These are phyloP conservation scores for Ceratobasidium sp. DNA, from an alignment of 1,284 basidiomycete species.

Conservation along the genomic window DNA sequence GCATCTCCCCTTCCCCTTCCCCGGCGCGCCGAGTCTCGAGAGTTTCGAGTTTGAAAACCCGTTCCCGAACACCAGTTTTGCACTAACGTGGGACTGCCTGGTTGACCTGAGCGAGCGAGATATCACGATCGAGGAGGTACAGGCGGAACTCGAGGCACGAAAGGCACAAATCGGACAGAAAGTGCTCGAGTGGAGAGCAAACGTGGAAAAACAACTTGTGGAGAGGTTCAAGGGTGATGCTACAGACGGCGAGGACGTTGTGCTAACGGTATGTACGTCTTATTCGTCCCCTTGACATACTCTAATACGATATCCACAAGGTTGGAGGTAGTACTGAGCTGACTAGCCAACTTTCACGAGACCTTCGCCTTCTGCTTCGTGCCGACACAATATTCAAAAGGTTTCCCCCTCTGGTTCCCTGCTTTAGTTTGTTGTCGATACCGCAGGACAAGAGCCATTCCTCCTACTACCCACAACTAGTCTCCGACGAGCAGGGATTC, in stretches of 20 bases:
- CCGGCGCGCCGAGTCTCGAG: neutral
- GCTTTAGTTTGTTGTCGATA: neutral
- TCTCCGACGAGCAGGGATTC: too few relatives aligned
- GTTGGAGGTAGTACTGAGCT: slow-evolving; percentile 2
- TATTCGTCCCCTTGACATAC: neutral
- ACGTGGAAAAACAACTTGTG: neutral
- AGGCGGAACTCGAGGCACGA: neutral
- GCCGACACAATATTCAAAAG: slow-evolving; percentile 15
- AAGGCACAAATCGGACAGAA: neutral
- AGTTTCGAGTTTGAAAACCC: neutral
- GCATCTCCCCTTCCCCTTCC: neutral
- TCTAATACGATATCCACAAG: neutral
- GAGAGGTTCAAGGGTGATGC: neutral
- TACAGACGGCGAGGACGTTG: neutral
- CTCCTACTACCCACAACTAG: neutral
- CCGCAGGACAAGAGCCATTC: neutral
- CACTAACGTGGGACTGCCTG: slow-evolving; percentile 15
- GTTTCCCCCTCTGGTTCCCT: neutral
- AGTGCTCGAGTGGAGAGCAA: slow-evolving; percentile 2
- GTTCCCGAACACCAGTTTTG: neutral
- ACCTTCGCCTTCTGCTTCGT: slow-evolving; percentile 23
- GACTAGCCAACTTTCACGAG: neutral
- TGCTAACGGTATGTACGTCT: neutral
- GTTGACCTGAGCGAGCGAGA: slow-evolving; percentile 7
- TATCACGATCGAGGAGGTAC: neutral